A percentile compares a stretch with the other conserved stretches of the same genome.
Conservation (phyloP, 2,329 filamentous ascomycete species). For the Parafenestella ontariensis region DNA sequence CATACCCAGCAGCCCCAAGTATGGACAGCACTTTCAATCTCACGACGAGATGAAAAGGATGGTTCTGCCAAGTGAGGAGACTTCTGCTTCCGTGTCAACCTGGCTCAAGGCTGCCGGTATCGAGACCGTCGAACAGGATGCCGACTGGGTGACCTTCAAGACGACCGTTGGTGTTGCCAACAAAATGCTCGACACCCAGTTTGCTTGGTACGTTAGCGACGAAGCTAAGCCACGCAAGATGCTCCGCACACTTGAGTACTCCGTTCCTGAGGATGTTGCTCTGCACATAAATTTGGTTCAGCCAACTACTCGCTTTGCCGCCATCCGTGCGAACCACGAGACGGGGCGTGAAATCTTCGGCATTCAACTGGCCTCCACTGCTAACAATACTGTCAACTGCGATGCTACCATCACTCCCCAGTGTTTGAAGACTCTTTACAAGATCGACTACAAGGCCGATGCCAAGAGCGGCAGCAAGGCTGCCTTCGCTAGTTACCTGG, state of each 20-base stretch:
- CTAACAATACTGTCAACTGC: slow-evolving; percentile 24
- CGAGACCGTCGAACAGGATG: slow-evolving; percentile 47
- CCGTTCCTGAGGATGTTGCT: slow-evolving; percentile 49
- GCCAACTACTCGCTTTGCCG: slow-evolving; percentile 60
- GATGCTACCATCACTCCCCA: slow-evolving; percentile 51
- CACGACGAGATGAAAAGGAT: slow-evolving; percentile 53
- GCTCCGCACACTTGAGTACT: slow-evolving; percentile 53
- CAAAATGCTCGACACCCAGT: slow-evolving; percentile 57
- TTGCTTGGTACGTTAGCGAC: slow-evolving; percentile 51
- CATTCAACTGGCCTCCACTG: slow-evolving; percentile 20
- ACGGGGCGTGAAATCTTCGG: slow-evolving; percentile 25
- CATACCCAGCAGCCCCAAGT: slow-evolving; percentile 55
- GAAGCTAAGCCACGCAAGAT: slow-evolving; percentile 51
- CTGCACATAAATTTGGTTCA: slow-evolving; percentile 57
- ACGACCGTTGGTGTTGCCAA: slow-evolving; percentile 51
- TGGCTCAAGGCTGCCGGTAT: slow-evolving; percentile 57
- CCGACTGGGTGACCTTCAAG: slow-evolving; percentile 44
- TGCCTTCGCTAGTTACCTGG: slow-evolving; percentile 61
- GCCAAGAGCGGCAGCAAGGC: slow-evolving; percentile 56
- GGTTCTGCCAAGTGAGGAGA: slow-evolving; percentile 51
- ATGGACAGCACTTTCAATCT: slow-evolving; percentile 58
- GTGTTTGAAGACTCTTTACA: slow-evolving; percentile 60
- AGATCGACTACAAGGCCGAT: slow-evolving; percentile 57
- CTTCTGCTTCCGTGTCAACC: slow-evolving; percentile 45
- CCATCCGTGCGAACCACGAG: slow-evolving; percentile 26